These are phyloP conservation scores for Lactarius akahatsu DNA, from an alignment of 768 basidiomycete genomes.

Conservation along the genomic window DNA sequence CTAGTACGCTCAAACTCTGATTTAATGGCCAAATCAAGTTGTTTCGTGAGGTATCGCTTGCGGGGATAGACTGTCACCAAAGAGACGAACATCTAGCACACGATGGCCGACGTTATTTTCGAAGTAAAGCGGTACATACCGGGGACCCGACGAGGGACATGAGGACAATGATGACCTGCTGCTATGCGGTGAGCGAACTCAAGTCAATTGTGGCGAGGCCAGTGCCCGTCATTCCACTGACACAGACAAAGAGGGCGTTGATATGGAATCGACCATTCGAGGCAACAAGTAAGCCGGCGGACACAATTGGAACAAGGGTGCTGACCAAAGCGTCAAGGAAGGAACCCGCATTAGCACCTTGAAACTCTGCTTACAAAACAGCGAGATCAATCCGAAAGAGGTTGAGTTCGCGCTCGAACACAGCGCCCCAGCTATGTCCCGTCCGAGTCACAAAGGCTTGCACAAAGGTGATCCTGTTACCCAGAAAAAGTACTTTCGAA, in stretches of 20 bases:
- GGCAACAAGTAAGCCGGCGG: constrained; percentile 46
- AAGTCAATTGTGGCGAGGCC: constrained; percentile 34
- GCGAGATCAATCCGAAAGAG: constrained; percentile 30
- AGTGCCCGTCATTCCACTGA: constrained; percentile 40
- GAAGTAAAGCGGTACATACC: constrained; percentile 18
- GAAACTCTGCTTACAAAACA: constrained; percentile 31
- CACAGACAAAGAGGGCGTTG: constrained; percentile 36
- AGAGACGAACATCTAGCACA: constrained; percentile 36
- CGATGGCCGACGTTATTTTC: no score
- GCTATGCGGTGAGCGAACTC: constrained; percentile 33
- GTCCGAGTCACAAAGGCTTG: background rate
- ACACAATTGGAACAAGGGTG: constrained; percentile 40
- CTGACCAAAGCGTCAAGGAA: constrained; percentile 25
- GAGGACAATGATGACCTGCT: constrained; percentile 34
- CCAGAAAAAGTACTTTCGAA: no score
- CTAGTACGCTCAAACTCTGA: constrained; percentile 29
- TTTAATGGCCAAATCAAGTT: constrained; percentile 16
- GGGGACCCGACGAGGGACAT: constrained; percentile 32
- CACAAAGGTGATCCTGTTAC: no score
- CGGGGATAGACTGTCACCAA: constrained; percentile 43
- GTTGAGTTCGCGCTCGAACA: constrained; percentile 29
- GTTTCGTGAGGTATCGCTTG: constrained; percentile 30
- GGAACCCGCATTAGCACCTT: no score
- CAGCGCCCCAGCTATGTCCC: background rate
- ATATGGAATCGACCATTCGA: constrained; percentile 40